These are phyloP conservation scores for Aspergillus ellipticus DNA, from an alignment of 495 filamentous ascomycete species.

Conservation along the genomic window DNA sequence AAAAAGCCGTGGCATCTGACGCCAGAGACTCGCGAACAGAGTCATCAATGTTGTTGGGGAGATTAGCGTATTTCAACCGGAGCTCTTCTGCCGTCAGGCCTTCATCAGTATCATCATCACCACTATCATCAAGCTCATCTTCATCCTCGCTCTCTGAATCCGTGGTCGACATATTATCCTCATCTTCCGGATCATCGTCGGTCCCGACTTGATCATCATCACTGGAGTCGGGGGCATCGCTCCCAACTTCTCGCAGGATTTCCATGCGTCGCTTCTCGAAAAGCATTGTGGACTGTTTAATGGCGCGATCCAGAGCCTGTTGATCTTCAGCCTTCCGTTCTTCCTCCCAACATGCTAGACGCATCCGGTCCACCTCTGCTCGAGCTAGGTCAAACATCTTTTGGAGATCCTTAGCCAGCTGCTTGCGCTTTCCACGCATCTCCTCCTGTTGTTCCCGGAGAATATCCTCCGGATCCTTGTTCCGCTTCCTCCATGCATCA, in stretches of 20 bases:
- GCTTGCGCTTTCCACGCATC: slow-evolving; percentile 58
- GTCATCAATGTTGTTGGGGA: slow-evolving; percentile 39
- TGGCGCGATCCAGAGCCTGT: slow-evolving; percentile 75
- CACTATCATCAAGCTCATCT: slow-evolving; percentile 55
- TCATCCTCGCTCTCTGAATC: slow-evolving; percentile 43
- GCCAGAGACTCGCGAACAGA: slow-evolving; percentile 27
- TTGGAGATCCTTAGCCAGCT: slow-evolving; percentile 63
- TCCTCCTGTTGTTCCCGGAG: slow-evolving; percentile 47
- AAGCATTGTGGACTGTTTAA: slow-evolving; percentile 62
- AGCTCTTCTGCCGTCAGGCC: slow-evolving; percentile 76
- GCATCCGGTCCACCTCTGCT: slow-evolving; percentile 67
- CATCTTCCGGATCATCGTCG: slow-evolving; percentile 47
- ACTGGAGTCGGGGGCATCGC: slow-evolving; percentile 41
- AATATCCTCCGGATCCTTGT: slow-evolving; percentile 44
- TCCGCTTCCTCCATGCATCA: slow-evolving; percentile 43
- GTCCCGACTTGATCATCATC: slow-evolving; percentile 47
- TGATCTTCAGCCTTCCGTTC: slow-evolving; percentile 79
- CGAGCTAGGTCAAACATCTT: slow-evolving; percentile 77
- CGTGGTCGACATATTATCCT: slow-evolving; percentile 67
- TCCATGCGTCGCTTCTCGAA: slow-evolving; percentile 54
- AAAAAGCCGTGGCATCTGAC: slow-evolving; percentile 19
- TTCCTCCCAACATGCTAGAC: slow-evolving; percentile 75
- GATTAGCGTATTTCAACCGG: slow-evolving; percentile 69
- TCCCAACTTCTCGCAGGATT: slow-evolving; percentile 42
- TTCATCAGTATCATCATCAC: slow-evolving; percentile 69